phyloP scores from a whole-genome alignment of 2,329 filamentous ascomycete species.

The Fulvia fulva region DNA sequence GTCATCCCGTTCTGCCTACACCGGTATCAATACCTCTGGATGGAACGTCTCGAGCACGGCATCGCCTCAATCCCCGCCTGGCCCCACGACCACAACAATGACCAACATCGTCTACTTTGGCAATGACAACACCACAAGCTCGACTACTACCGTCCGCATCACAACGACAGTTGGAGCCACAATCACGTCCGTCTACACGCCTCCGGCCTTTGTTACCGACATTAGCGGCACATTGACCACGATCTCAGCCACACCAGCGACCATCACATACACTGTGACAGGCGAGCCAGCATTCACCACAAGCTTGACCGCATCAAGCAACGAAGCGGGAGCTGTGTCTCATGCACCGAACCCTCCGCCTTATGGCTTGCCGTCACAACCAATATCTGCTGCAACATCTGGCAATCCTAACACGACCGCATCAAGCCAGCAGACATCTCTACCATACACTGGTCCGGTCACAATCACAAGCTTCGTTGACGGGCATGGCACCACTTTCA shows the following conservation, averaged over 20 bases:
- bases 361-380: not conserved
- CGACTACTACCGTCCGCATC: conserved; percentile 24
- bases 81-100: conserved; percentile 19
- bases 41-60: conserved; percentile 26
- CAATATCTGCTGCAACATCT: not conserved
- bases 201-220: conserved; percentile 3
- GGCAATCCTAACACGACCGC: not conserved
- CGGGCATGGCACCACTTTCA: conserved; percentile 13
- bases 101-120: conserved; percentile 26
- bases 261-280: conserved; percentile 13
- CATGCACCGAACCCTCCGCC: not conserved
- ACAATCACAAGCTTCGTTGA: conserved; percentile 17
- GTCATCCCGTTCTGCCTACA: conserved; percentile 19
- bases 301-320: not conserved
- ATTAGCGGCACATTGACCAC: conserved; percentile 3
- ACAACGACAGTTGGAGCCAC: conserved; percentile 25
- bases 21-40: conserved; percentile 25
- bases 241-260: conserved; percentile 1
- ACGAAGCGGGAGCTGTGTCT: not conserved
- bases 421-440: not conserved
- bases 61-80: not conserved
- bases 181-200: conserved; percentile 13
- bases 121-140: conserved; percentile 25
- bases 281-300: not conserved
- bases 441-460: not conserved